Percentiles rank a stretch among this genome's conserved stretches.
These are phyloP conservation scores for Quercus glauca DNA, from an alignment of 306 rosid species.

Conservation along the genomic window DNA sequence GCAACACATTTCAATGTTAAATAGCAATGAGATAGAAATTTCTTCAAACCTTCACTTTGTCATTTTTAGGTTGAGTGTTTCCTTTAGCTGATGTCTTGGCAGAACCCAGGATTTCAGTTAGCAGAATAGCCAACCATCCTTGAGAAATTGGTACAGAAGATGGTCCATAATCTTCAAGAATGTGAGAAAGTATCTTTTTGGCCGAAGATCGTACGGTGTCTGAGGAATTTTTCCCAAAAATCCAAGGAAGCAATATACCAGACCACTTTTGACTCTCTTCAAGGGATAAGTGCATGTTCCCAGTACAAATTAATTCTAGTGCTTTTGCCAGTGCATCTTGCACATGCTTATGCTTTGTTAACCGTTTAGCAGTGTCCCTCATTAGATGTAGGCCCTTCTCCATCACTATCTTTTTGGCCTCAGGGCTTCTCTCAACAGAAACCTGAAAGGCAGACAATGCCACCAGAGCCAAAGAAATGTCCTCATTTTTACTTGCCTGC, in stretches of 20 bases:
- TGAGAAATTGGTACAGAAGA: constrained; percentile 72
- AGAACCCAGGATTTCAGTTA: constrained; percentile 57
- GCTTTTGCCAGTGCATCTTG: constrained; percentile 85
- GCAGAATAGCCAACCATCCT: constrained; percentile 82
- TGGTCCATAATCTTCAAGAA: constrained; percentile 79
- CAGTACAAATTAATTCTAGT: constrained; percentile 64
- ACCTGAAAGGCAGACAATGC: constrained; percentile 84
- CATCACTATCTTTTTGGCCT: constrained; percentile 65
- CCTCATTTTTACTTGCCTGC: constrained; percentile 81
- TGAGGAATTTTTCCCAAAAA: constrained; percentile 69
- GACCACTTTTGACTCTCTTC: constrained; percentile 93
- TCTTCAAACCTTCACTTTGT: constrained; percentile 71
- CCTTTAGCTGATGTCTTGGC: constrained; percentile 62
- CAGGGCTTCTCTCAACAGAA: constrained; percentile 73
- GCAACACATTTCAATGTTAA: constrained; percentile 5
- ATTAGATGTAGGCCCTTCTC: constrained; percentile 81
- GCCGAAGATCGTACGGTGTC: constrained; percentile 64
- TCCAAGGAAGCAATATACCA: constrained; percentile 82
- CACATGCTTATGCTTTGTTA: constrained; percentile 59
- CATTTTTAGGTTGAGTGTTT: constrained; percentile 53
- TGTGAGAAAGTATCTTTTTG: constrained; percentile 67
- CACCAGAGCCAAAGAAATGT: constrained; percentile 72
- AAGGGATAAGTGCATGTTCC: constrained; percentile 71
- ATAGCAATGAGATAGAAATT: neutral
- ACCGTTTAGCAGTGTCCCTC: constrained; percentile 76